Base-by-base conservation (phyloP, 2,329 filamentous ascomycete genomes). In the Graphilbum sp. region DNA sequence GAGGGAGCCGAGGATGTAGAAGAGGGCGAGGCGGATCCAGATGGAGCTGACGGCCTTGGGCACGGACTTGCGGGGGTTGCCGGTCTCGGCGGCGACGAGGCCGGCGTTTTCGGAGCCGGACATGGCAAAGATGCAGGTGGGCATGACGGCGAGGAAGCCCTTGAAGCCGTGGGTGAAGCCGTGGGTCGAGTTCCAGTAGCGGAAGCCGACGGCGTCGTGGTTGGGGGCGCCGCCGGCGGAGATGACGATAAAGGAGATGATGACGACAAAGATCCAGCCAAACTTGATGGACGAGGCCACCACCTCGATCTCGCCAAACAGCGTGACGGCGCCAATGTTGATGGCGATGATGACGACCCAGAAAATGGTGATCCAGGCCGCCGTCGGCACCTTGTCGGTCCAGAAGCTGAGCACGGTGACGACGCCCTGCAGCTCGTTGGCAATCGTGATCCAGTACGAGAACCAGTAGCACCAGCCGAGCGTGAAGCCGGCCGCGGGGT, bases 11-110 rank as follows among this genome's bases (percentile, higher is more conserved):
- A 70, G 52, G 36, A 71, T 54, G 42, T 71, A 72, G 44, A 72
- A 71, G 4, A 42, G 32, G 1, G 41, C 38, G 7, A 44, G 38
- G 13, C 43, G 38, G 29, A 45, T 30, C 27, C 38, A 70, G 27
- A 71, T 82, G 52, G 90, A 84, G 60, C 88, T 90, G 49, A 88
- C 76, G 3, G 86, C 86, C 1, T 74, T 76, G 0, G 85, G 85
- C 2, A 94, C 67, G 0, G 78, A 72, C 50, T 82, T 76, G 39
- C 72, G 67, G 0, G 79, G 79, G 50, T 83, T 82, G 9, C 60
- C 57, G 0, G 79, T 73, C 55, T 85, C 79, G 11, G 79, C 79
- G 1, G 79, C 79, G 52, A 78, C 82, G 45, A 84, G 69, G 2
- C 79, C 79, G 12, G 23, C 23, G 12, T 25, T 25, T 12, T 25